A percentile compares a stretch with the other conserved stretches of the same genome.
Conservation (phyloP, 345 rosid genomes). For the Trapa incisa region DNA sequence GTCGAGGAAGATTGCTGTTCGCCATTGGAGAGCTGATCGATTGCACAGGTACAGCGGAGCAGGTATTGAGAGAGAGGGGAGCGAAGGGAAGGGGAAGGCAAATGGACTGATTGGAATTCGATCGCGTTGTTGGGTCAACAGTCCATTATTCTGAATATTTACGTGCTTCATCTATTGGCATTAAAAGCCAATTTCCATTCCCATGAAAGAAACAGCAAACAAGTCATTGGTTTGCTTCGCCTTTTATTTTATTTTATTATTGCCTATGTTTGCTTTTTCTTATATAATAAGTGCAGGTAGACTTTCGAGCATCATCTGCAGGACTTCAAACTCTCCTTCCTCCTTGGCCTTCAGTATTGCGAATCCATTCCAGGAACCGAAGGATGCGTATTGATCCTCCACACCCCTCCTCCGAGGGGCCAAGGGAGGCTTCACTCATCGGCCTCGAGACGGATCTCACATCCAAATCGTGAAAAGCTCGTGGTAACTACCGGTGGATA, state of each 20-base stretch:
- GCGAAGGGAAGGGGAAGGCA: neutral
- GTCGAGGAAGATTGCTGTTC: constrained; percentile 11
- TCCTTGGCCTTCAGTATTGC: constrained; percentile 32
- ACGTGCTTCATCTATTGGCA: no score
- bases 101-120: neutral
- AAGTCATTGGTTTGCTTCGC: no score
- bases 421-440: constrained; percentile 30
- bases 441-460: constrained; percentile 52
- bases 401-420: constrained; percentile 61
- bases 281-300: no score
- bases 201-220: no score
- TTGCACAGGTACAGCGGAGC: no score
- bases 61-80: neutral
- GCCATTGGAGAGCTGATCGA: constrained; percentile 7
- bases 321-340: constrained; percentile 32
- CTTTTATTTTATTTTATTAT: no score
- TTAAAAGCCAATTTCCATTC: no score
- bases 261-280: no score
- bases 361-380: constrained; percentile 47
- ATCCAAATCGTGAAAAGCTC: constrained; percentile 69
- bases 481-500: constrained; percentile 72
- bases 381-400: constrained; percentile 76
- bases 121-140: no score
- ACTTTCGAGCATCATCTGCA: constrained; percentile 18
- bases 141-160: no score